These are phyloP conservation scores for Aspergillus carbonarius DNA, from an alignment of 2,329 filamentous ascomycete genomes.

Conservation along the genomic window DNA sequence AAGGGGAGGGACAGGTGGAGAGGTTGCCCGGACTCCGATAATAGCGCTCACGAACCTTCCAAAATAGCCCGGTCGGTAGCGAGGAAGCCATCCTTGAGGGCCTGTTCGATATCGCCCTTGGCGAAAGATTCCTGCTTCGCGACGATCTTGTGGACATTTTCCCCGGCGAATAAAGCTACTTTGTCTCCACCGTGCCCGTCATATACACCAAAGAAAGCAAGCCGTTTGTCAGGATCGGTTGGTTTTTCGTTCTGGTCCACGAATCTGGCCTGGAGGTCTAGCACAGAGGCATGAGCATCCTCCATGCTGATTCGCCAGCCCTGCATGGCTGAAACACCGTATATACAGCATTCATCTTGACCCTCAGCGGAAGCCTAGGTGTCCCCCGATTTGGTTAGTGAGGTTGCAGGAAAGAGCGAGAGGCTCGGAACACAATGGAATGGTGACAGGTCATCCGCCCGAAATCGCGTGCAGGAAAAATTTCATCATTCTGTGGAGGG, in stretches of 20 bases:
- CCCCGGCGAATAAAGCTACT: slow-evolving; percentile 88
- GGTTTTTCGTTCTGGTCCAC: slow-evolving; percentile 53
- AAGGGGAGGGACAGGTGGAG: neutral
- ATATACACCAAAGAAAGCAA: slow-evolving; percentile 97
- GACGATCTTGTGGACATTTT: slow-evolving; percentile 91
- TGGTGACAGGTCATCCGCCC: slow-evolving; percentile 10
- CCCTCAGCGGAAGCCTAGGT: slow-evolving; percentile 79
- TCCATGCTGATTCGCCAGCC: slow-evolving; percentile 99
- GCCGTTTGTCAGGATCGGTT: slow-evolving; percentile 66
- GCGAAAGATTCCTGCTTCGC: slow-evolving; percentile 94
- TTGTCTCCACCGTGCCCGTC: slow-evolving; percentile 97
- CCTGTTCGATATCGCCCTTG: slow-evolving; percentile 87
- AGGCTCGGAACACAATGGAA: neutral
- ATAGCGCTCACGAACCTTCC: slow-evolving; percentile 65
- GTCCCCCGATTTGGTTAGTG: slow-evolving; percentile 12
- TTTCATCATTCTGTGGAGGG: slow-evolving; percentile 15
- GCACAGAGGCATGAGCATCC: slow-evolving; percentile 85
- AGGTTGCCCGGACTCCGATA: neutral
- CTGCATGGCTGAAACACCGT: slow-evolving; percentile 97
- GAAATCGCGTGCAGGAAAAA: slow-evolving; percentile 14
- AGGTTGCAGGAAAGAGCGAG: neutral
- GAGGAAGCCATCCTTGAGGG: slow-evolving; percentile 94
- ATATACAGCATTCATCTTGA: slow-evolving; percentile 89
- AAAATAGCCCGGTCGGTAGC: slow-evolving; percentile 95
- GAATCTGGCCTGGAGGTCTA: slow-evolving; percentile 73